Conservation (phyloP, 768 basidiomycete genomes). For the Nidularia pulvinata region DNA sequence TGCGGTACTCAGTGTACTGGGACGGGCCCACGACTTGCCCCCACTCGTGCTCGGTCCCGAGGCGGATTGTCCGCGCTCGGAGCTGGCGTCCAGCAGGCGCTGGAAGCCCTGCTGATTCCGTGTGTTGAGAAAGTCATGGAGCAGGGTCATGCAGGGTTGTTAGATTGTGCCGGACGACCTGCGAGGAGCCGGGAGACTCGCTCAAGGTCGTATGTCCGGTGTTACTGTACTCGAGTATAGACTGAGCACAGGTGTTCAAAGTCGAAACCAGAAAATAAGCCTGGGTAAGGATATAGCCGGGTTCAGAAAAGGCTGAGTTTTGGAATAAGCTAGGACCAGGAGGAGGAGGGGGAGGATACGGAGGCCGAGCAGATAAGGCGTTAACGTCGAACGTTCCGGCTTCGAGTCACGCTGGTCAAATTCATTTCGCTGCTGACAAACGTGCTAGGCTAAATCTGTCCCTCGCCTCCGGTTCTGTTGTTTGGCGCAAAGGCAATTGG, state of each 20-base stretch:
- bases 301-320: not conserved
- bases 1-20: conserved; percentile 22
- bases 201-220: conserved; percentile 5
- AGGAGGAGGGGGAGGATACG: not conserved
- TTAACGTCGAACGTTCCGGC: conserved; percentile 17
- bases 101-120: conserved; percentile 78
- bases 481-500: not conserved
- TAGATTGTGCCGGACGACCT: conserved; percentile 29
- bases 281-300: not conserved
- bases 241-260: not conserved
- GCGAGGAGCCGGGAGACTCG: conserved; percentile 21
- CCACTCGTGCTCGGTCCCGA: conserved; percentile 41
- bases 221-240: not conserved
- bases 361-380: not conserved
- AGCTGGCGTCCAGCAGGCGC: conserved; percentile 59
- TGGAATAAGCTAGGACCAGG: not conserved
- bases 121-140: conserved; percentile 75
- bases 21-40: conserved; percentile 48
- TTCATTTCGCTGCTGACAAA: not conserved
- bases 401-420: not conserved
- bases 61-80: conserved; percentile 31
- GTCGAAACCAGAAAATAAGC: not conserved
- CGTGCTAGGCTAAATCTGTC: not conserved
- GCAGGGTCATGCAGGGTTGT: conserved; percentile 65
- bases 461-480: not conserved